These are phyloP conservation scores for Coemansia sp. DNA, from an alignment of 192 early-diverging fungal genomes.

Conservation along the genomic window DNA sequence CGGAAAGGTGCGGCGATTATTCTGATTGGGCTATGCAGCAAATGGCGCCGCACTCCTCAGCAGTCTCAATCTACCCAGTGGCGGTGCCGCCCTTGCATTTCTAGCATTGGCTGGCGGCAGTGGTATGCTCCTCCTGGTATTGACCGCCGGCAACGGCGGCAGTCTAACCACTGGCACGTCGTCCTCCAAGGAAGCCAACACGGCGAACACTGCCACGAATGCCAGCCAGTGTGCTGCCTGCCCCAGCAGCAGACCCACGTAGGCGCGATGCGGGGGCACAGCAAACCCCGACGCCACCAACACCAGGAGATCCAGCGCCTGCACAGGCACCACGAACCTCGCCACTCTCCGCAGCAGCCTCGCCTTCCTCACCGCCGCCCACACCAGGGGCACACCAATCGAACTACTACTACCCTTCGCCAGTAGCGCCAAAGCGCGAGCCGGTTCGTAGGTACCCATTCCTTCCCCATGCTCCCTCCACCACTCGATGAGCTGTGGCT, in stretches of 20 bases:
- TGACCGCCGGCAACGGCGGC: constrained; percentile 38
- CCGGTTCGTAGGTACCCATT: not conserved
- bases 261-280: constrained; percentile 36
- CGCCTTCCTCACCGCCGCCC: constrained; percentile 43
- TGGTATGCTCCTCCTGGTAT: constrained; percentile 33
- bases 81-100: constrained; percentile 12
- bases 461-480: not conserved
- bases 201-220: constrained; percentile 21
- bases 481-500: constrained; percentile 27
- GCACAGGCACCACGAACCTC: constrained; percentile 20
- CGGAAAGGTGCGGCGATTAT: constrained; percentile 9
- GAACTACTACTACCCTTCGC: not conserved
- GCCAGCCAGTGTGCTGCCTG: constrained; percentile 45
- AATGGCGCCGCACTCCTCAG: constrained; percentile 32
- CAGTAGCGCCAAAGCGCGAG: constrained; percentile 1
- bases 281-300: constrained; percentile 27
- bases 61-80: constrained; percentile 36
- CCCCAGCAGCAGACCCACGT: constrained; percentile 34
- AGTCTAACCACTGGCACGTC: constrained; percentile 20
- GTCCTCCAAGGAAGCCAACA: constrained; percentile 13
- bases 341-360: constrained; percentile 16
- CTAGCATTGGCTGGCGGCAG: constrained; percentile 27
- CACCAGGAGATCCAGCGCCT: constrained; percentile 19
- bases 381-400: constrained; percentile 24
- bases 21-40: constrained; percentile 18